Percentiles rank a stretch among this genome's conserved stretches.
phyloP scores from a whole-genome alignment of 129 eudicot species.

The Kitagawia praeruptora region DNA sequence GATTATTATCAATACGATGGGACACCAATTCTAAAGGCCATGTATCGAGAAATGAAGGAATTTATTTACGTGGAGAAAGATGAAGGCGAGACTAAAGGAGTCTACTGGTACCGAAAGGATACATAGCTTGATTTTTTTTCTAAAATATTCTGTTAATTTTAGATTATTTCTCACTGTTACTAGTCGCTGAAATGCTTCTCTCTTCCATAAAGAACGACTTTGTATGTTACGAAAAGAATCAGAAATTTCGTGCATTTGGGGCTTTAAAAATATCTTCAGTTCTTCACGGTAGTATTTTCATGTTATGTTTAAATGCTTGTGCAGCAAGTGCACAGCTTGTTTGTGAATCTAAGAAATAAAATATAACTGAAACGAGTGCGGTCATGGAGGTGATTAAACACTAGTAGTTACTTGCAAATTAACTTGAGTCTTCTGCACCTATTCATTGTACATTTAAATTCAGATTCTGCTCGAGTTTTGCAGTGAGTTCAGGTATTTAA shows the following conservation, averaged over 20 bases:
- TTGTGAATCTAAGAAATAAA: neutral
- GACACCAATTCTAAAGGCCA: neutral
- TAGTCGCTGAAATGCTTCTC: too few relatives aligned
- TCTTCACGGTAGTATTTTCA: neutral
- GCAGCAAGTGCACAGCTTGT: neutral
- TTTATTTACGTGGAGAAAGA: neutral
- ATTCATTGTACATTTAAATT: too few relatives aligned
- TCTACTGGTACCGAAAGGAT: slow-evolving; percentile 1
- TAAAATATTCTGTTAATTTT: neutral
- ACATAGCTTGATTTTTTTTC: neutral
- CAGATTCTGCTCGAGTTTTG: neutral
- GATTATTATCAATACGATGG: neutral
- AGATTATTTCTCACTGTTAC: neutral
- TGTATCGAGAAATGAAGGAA: neutral
- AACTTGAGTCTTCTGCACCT: neutral
- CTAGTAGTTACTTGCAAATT: neutral
- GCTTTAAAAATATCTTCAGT: neutral
- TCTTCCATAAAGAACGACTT: neutral
- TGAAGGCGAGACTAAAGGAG: neutral
- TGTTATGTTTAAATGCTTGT: neutral
- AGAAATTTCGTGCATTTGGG: neutral
- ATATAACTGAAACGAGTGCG: neutral
- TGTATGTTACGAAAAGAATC: neutral
- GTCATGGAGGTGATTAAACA: neutral
- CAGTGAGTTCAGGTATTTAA: neutral